phyloP scores from a whole-genome alignment of 192 early-diverging fungal genomes.

The Linnemannia hyalina region DNA sequence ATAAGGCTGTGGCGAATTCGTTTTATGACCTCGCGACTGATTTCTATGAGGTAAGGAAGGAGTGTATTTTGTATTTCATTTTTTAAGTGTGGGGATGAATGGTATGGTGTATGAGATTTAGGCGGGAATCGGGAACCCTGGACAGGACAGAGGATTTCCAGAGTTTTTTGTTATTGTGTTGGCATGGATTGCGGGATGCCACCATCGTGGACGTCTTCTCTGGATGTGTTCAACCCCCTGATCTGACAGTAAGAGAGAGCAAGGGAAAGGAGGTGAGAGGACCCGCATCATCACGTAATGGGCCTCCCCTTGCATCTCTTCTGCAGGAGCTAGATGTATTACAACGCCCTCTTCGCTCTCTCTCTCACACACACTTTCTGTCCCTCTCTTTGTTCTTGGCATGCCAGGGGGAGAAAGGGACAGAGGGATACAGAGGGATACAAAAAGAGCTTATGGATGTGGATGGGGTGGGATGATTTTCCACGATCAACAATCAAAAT shows the following conservation, averaged over 20 bases:
- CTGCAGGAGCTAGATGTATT: no score
- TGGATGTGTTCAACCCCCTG: not conserved
- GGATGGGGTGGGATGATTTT: not conserved
- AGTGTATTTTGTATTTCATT: not conserved
- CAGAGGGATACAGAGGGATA: no score
- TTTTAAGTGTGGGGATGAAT: not conserved
- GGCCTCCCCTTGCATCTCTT: no score
- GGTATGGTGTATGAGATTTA: not conserved
- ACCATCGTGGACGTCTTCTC: no score
- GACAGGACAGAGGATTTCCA: no score
- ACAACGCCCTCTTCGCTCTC: no score
- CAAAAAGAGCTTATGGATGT: not conserved
- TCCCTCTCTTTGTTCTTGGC: no score
- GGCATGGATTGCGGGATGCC: not conserved
- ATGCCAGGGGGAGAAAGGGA: no score
- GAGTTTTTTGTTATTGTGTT: not conserved
- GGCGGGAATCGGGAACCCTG: no score
- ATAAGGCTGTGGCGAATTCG: slow-evolving; percentile 82
- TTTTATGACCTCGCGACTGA: slow-evolving; percentile 89
- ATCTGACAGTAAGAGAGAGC: not conserved
- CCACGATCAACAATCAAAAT: not conserved
- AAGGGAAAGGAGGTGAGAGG: no score
- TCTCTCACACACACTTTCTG: no score
- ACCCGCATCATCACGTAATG: no score
- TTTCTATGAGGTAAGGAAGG: slow-evolving; percentile 77